These are phyloP conservation scores for Wickerhamiella nectarea DNA, from an alignment of 805 yeast species.

Conservation along the genomic window DNA sequence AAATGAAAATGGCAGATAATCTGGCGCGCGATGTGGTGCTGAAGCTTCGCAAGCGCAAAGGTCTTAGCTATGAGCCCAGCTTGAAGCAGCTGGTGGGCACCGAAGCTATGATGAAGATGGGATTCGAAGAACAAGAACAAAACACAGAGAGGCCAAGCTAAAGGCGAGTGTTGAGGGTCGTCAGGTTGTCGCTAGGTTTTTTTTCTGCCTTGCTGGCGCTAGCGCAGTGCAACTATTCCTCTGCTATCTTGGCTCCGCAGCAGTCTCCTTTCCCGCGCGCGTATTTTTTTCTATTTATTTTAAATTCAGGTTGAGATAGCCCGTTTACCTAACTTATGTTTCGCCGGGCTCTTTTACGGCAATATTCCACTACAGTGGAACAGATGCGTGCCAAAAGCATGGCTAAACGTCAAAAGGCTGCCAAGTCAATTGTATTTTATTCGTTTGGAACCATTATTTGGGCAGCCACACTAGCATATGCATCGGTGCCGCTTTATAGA, in stretches of 20 bases:
- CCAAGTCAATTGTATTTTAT: slow-evolving; percentile 15
- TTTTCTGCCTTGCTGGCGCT: no score
- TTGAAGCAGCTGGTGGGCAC: slow-evolving; percentile 23
- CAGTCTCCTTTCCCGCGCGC: no score
- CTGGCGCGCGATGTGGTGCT: slow-evolving; percentile 79
- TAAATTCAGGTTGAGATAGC: no score
- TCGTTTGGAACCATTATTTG: slow-evolving; percentile 15
- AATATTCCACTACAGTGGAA: neutral
- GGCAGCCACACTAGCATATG: slow-evolving; percentile 51
- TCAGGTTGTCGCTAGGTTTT: no score
- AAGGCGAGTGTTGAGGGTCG: no score
- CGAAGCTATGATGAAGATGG: neutral
- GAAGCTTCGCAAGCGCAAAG: slow-evolving; percentile 83
- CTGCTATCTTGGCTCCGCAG: no score
- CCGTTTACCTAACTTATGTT: no score
- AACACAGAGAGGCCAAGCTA: no score
- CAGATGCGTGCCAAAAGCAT: neutral
- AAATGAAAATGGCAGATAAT: slow-evolving; percentile 22
- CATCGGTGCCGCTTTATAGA: slow-evolving; percentile 85
- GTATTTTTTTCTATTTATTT: no score
- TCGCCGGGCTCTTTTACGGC: neutral
- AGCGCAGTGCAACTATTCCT: no score
- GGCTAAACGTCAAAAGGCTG: neutral
- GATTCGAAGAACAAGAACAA: neutral
- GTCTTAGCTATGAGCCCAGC: slow-evolving; percentile 59